Evolutionary conservation across 768 basidiomycete species (phyloP).

Genomic region (Mycena venus): DNA sequence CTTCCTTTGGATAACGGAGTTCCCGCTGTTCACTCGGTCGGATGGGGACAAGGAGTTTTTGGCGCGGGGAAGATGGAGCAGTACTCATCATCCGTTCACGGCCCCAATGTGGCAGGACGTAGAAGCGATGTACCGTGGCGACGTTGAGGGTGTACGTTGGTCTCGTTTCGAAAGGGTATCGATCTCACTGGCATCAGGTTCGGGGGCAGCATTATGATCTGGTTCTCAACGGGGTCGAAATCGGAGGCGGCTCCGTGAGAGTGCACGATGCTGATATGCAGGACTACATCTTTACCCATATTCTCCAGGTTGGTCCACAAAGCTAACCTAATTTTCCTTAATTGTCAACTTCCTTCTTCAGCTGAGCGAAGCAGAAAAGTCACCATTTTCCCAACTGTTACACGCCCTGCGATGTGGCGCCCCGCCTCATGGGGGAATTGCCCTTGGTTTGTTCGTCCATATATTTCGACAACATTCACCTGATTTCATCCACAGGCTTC

Average conservation of each 20-base stretch:
- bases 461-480: background rate
- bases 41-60: constrained; percentile 91
- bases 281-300: constrained; percentile 80
- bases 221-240: constrained; percentile 93
- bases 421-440: constrained; percentile 96
- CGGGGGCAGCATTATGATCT: constrained; percentile 98
- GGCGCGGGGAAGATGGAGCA: constrained; percentile 91
- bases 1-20: constrained; percentile 97
- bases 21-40: constrained; percentile 89
- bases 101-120: constrained; percentile 95
- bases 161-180: background rate
- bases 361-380: constrained; percentile 80
- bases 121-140: constrained; percentile 77
- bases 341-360: constrained; percentile 46
- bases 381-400: constrained; percentile 86
- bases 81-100: constrained; percentile 96
- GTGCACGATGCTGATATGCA: constrained; percentile 92
- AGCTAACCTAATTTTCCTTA: constrained; percentile 21
- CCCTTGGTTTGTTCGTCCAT: constrained; percentile 71
- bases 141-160: constrained; percentile 66
- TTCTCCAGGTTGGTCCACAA: constrained; percentile 75
- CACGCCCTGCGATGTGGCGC: constrained; percentile 92
- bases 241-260: constrained; percentile 94
- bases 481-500: constrained; percentile 71
- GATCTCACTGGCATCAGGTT: constrained; percentile 61